Evolutionary conservation across 306 rosid species (phyloP).

Genomic region (Notholithocarpus densiflorus): DNA sequence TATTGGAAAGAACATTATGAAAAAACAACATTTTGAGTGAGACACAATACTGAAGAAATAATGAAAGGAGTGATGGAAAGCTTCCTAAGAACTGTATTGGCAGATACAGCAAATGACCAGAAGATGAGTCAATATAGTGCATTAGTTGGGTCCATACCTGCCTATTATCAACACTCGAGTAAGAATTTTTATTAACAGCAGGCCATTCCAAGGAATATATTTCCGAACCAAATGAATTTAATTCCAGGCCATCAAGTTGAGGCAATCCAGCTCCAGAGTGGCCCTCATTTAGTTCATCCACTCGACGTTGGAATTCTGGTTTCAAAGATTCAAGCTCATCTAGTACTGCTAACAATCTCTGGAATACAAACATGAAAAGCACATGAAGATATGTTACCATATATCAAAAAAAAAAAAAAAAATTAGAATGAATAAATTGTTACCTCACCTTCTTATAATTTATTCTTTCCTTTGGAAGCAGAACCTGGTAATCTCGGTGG

Average conservation of each 20-base stretch:
- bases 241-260: slow-evolving; percentile 32
- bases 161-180: slow-evolving; percentile 31
- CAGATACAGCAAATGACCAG: background rate
- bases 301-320: slow-evolving; percentile 52
- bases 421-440: slow-evolving; percentile 5
- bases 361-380: slow-evolving; percentile 21
- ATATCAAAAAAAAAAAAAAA: background rate
- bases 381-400: slow-evolving; percentile 13
- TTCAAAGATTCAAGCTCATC: slow-evolving; percentile 84
- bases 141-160: slow-evolving; percentile 44
- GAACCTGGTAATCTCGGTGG: slow-evolving; percentile 74
- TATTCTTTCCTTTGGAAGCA: slow-evolving; percentile 53
- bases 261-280: slow-evolving; percentile 35
- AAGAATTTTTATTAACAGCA: slow-evolving; percentile 39
- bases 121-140: background rate
- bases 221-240: slow-evolving; percentile 35
- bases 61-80: background rate
- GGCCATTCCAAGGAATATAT: slow-evolving; percentile 54
- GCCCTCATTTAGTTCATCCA: slow-evolving; percentile 50
- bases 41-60: background rate
- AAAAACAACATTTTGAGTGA: background rate
- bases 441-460: slow-evolving; percentile 55
- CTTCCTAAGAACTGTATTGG: slow-evolving; percentile 1
- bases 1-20: background rate
- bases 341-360: slow-evolving; percentile 55